phyloP scores from a whole-genome alignment of 139 green algal genomes.

The Tetratostichococcus sp. region DNA sequence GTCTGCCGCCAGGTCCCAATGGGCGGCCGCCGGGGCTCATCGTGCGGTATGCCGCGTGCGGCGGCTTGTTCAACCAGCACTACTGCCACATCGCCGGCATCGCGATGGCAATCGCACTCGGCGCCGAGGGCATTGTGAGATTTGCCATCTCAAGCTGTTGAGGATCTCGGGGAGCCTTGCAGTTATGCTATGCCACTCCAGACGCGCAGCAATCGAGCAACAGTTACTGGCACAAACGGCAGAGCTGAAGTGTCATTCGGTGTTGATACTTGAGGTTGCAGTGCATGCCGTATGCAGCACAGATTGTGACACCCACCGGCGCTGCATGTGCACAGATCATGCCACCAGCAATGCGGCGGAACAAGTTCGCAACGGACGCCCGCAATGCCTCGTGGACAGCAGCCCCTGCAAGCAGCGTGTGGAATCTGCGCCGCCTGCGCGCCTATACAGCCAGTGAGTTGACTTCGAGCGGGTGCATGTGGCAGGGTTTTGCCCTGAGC shows the following conservation, averaged over 20 bases:
- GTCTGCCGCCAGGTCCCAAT: neutral
- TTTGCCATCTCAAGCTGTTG: too few species aligned
- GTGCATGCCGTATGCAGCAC: too few species aligned
- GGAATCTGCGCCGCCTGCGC: neutral
- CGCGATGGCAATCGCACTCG: neutral
- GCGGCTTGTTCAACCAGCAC: constrained; percentile 5
- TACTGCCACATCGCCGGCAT: neutral
- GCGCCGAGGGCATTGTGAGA: neutral
- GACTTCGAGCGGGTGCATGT: too few species aligned
- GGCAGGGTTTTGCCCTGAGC: too few species aligned
- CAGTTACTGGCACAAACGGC: too few species aligned
- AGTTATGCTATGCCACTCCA: too few species aligned
- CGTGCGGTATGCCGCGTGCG: neutral
- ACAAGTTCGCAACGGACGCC: neutral
- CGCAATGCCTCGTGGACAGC: neutral
- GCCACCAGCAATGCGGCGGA: neutral
- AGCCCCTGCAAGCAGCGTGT: neutral
- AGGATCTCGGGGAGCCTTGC: too few species aligned
- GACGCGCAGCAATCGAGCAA: too few species aligned
- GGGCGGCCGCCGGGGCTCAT: neutral
- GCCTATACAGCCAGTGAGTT: neutral
- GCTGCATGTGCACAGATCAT: too few species aligned
- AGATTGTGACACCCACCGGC: too few species aligned
- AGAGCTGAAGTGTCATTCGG: too few species aligned
- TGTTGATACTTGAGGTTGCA: too few species aligned